Conservation (phyloP, 208 protist species). For the Trypanosoma melophagium region DNA sequence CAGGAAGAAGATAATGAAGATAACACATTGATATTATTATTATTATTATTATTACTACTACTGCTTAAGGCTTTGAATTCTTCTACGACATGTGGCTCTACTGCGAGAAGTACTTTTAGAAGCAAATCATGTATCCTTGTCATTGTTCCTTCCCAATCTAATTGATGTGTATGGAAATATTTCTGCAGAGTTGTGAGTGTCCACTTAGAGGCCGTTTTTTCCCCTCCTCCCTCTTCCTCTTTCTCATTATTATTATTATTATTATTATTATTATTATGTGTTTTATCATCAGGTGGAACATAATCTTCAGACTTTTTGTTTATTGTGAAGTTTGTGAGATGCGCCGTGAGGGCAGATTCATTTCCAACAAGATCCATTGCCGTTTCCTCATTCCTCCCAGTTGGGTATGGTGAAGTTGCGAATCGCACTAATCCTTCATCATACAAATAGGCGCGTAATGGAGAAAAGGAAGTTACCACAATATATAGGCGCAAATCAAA, state of each 20-base stretch:
- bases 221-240: constrained; percentile 21
- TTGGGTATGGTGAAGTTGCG: constrained; percentile 67
- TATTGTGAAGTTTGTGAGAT: constrained; percentile 91
- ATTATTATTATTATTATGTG: no score
- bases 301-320: constrained; percentile 74
- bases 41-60: background rate
- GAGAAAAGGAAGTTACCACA: constrained; percentile 82
- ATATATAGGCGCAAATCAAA: constrained; percentile 93
- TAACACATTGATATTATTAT: background rate
- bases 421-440: constrained; percentile 89
- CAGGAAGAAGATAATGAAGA: constrained; percentile 23
- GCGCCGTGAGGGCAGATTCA: constrained; percentile 40
- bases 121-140: constrained; percentile 64
- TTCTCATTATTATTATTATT: no score
- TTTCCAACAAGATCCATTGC: background rate
- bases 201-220: constrained; percentile 52
- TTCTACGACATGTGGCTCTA: constrained; percentile 49
- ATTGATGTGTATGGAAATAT: constrained; percentile 36
- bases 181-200: constrained; percentile 40
- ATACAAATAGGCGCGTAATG: constrained; percentile 83
- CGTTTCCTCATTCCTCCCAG: constrained; percentile 6
- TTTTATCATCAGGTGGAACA: constrained; percentile 16
- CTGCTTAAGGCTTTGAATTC: constrained; percentile 31
- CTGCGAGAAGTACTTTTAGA: constrained; percentile 65
- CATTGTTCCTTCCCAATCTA: constrained; percentile 64